Evolutionary conservation across 2,329 filamentous ascomycete genomes (phyloP).

Genomic region (Biscogniauxia marginata): DNA sequence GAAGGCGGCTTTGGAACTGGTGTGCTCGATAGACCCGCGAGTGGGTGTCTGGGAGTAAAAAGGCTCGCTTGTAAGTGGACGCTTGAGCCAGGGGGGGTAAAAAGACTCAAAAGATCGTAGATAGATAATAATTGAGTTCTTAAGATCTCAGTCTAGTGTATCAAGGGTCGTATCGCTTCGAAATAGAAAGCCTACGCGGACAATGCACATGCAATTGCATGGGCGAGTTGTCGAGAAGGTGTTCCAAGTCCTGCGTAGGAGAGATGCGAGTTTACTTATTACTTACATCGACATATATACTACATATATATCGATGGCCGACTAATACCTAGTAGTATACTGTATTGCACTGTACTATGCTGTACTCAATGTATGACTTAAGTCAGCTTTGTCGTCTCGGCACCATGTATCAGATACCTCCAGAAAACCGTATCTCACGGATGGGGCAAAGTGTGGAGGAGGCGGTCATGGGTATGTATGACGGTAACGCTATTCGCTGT

Average conservation of each 20-base stretch:
- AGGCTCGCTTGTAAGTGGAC: neutral
- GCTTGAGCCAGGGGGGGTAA: neutral
- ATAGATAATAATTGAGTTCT: neutral
- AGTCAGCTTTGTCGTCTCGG: neutral
- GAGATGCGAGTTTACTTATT: neutral
- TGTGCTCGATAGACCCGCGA: slow-evolving; percentile 1
- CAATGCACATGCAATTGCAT: neutral
- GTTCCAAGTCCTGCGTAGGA: neutral
- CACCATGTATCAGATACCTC: neutral
- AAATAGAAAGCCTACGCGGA: neutral
- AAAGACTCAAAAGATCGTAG: neutral
- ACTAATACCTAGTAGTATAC: no score
- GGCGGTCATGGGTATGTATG: neutral
- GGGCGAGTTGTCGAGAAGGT: neutral
- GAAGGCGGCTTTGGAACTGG: slow-evolving; percentile 18
- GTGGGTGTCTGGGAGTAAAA: neutral
- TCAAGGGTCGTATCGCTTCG: neutral
- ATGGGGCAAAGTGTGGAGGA: neutral
- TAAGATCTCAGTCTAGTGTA: neutral
- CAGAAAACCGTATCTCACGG: neutral
- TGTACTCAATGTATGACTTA: neutral
- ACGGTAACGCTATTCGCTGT: neutral
- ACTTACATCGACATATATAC: neutral
- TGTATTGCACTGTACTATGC: neutral
- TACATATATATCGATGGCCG: neutral